Conservation (phyloP, 495 filamentous ascomycete genomes). For the Podospora sp. region DNA sequence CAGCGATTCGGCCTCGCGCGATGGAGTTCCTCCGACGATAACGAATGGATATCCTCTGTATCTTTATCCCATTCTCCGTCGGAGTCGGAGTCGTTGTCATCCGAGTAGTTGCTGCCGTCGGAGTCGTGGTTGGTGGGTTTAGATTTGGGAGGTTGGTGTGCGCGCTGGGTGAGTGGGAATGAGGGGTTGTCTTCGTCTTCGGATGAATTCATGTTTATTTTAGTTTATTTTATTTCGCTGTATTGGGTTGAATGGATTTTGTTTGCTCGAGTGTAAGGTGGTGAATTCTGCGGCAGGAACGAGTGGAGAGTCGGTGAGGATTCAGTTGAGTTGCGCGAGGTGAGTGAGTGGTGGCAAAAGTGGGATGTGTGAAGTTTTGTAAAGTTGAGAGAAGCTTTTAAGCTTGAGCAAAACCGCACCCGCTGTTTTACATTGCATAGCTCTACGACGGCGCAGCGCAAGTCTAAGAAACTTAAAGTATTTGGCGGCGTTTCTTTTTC, state of each 20-base stretch:
- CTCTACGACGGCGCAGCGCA: neutral
- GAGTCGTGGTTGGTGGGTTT: neutral
- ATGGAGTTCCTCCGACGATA: slow-evolving; percentile 35
- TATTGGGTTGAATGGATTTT: too few species aligned
- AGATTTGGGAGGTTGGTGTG: neutral
- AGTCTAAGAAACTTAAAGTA: neutral
- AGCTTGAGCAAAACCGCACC: neutral
- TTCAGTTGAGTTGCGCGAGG: neutral
- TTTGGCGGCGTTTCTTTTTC: neutral
- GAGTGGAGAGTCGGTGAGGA: neutral
- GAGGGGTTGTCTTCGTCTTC: neutral
- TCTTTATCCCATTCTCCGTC: neutral
- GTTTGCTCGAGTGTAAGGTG: neutral
- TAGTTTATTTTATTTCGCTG: too few species aligned
- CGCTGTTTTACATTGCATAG: neutral
- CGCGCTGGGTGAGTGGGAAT: neutral
- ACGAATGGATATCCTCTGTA: neutral
- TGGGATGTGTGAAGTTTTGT: neutral
- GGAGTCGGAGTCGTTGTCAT: neutral
- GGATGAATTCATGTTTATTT: neutral
- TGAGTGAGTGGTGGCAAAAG: neutral
- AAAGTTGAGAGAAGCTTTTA: neutral
- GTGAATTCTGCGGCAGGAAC: neutral
- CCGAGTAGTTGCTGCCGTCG: neutral
- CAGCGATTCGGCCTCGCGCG: slow-evolving; percentile 53